phyloP scores from a whole-genome alignment of 2,329 filamentous ascomycete species.

The Aspergillus intermedius region DNA sequence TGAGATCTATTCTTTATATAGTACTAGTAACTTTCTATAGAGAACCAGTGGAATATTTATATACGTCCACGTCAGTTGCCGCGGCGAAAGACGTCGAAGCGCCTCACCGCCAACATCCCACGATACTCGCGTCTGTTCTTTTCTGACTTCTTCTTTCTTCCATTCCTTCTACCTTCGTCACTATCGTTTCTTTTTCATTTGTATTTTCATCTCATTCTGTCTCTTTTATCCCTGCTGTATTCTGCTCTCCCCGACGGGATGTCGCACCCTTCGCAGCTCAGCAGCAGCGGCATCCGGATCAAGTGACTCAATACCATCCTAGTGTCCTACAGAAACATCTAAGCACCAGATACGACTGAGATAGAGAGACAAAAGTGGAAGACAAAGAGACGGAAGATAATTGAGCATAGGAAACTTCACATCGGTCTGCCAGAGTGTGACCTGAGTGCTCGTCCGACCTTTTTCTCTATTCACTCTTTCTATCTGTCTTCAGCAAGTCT shows the following conservation, averaged over 20 bases:
- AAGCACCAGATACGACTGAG: slow-evolving; percentile 25
- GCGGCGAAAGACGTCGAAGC: background rate
- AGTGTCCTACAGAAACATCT: slow-evolving; percentile 3
- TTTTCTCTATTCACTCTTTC: background rate
- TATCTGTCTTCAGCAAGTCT: background rate
- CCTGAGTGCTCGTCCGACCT: too few species aligned
- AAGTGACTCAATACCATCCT: slow-evolving; percentile 17
- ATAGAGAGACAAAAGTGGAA: background rate
- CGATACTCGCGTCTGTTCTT: slow-evolving; percentile 3
- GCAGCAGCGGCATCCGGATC: slow-evolving; percentile 4
- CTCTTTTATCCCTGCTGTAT: background rate
- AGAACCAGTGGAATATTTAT: background rate
- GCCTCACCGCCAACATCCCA: background rate
- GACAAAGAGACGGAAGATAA: too few species aligned
- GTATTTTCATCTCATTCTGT: slow-evolving; percentile 7
- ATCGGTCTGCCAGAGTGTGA: too few species aligned
- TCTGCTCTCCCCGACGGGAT: slow-evolving; percentile 14
- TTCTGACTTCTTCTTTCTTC: slow-evolving; percentile 1
- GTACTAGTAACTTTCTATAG: too few species aligned
- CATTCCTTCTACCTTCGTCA: slow-evolving; percentile 2
- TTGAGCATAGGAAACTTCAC: too few species aligned
- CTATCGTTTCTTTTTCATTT: slow-evolving; percentile 1
- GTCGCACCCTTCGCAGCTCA: slow-evolving; percentile 15
- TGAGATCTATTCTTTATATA: too few species aligned
- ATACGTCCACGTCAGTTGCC: background rate